These are phyloP conservation scores for Nannizziopsis barbatae DNA, from an alignment of 2,329 filamentous ascomycete genomes.

Conservation along the genomic window DNA sequence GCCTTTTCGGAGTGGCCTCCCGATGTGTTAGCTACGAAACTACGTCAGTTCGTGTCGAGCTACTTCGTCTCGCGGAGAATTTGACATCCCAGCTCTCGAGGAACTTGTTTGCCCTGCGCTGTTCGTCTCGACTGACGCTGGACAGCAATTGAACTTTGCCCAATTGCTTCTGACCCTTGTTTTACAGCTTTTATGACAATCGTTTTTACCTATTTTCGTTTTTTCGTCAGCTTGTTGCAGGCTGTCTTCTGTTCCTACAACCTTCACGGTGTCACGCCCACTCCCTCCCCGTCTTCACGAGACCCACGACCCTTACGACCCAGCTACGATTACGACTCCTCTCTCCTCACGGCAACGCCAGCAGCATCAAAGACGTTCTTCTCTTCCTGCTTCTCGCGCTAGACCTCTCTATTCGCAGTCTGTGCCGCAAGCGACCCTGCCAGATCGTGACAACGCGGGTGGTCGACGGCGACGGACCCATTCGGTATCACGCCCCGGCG, in stretches of 20 bases:
- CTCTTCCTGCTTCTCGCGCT: conserved; percentile 32
- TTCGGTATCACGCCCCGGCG: neutral
- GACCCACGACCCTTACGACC: conserved; percentile 45
- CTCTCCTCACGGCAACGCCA: conserved; percentile 35
- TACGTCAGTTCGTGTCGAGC: conserved; percentile 2
- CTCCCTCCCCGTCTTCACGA: conserved; percentile 39
- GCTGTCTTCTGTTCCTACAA: neutral
- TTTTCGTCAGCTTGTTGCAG: conserved; percentile 17
- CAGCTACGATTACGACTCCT: conserved; percentile 33
- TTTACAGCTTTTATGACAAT: neutral
- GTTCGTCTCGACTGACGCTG: neutral
- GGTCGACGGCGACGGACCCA: neutral
- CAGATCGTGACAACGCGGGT: neutral
- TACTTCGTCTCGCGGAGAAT: too few species aligned
- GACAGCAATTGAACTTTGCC: conserved; percentile 1
- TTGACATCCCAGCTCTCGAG: neutral
- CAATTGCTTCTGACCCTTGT: neutral
- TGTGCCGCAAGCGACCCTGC: neutral
- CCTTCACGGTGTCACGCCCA: conserved; percentile 34
- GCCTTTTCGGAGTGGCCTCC: too few species aligned
- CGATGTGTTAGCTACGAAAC: neutral
- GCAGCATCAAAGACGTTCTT: conserved; percentile 29
- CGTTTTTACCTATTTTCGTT: neutral
- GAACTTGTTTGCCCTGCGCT: neutral
- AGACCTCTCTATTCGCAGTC: conserved; percentile 13